Base-by-base conservation (phyloP, 768 basidiomycete genomes). In the Mycena epipterygia region DNA sequence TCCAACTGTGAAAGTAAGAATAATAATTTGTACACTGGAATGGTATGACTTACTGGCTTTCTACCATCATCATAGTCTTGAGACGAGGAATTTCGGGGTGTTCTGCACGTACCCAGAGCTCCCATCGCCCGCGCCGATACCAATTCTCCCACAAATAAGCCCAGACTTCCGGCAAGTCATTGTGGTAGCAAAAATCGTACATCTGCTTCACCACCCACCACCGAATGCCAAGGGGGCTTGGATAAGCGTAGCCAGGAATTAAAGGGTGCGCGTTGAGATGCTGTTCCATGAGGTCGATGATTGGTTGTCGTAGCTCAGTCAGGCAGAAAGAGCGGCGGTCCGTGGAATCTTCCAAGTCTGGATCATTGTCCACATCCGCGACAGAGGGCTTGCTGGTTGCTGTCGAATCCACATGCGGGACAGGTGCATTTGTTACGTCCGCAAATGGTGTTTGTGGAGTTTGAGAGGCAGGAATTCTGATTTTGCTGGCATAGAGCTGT, bases 1-100 rank as follows among this genome's bases (percentile, higher is more conserved):
- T 61, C 76, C 76, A 77, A 64, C 76, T 35, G 19, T n/a, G 21
- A 6, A 16, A 25, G 19, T n/a, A 37, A 61, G 42, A 44, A 44
- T 44, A 44, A 39, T 39, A 9, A 44, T n/a, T 44, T n/a, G 42
- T 44, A 44, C 13, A 13, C 5, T 44, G 42, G 13, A 13, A 44
- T 5, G 21, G 5, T 3, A n/a, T 32, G 13, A 56, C 62, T 48
- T 37, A 72, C 72, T 71, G 64, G 49, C 25, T 46, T 44, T 75
- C 59, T 41, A 62, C 30, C 30, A 52, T 59, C 72, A 73, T 73
- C 5, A 57, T 70, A 3, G 63, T 70, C 30, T 59, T 63, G 25
- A 72, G 42, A 3, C n/a, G n/a, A 4, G 72, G 55, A 2, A 73
- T 70, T 29, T 41, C 29, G 9, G 56, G 41, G 41, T 55, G 35